A percentile compares a stretch with the other conserved stretches of the same genome.
Conservation (phyloP, 371 early-diverging fungal genomes). For the Entomophthora muscae region DNA sequence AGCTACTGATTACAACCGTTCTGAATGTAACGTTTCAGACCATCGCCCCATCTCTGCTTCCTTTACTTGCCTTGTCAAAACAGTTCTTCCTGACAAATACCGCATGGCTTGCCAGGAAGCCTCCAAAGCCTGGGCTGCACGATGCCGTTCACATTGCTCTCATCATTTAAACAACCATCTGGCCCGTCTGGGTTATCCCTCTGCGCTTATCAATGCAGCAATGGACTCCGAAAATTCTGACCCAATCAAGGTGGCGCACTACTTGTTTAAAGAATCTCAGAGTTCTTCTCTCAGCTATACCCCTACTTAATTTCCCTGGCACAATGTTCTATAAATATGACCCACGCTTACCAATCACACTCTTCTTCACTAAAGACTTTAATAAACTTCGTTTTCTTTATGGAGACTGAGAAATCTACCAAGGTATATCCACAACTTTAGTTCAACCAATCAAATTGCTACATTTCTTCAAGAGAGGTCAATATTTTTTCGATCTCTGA, state of each 20-base stretch:
- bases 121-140: not conserved
- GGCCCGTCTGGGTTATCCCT: not conserved
- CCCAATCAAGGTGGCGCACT: not conserved
- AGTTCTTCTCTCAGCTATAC: not conserved
- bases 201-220: not conserved
- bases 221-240: not conserved
- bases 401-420: too few relatives aligned
- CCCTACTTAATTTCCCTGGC: not conserved
- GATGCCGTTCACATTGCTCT: not conserved
- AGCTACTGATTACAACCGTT: slow-evolving; percentile 25
- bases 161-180: not conserved
- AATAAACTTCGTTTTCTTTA: too few relatives aligned
- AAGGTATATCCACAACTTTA: too few relatives aligned
- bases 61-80: slow-evolving; percentile 15
- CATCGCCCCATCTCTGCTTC: slow-evolving; percentile 62
- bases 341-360: too few relatives aligned
- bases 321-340: too few relatives aligned
- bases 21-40: slow-evolving; percentile 50
- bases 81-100: not conserved
- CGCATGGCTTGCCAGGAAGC: not conserved
- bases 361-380: too few relatives aligned
- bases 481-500: too few relatives aligned
- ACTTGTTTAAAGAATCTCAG: not conserved
- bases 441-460: too few relatives aligned
- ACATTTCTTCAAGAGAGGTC: too few relatives aligned